These are phyloP conservation scores for Fomitopsis pulvina DNA, from an alignment of 768 basidiomycete species.

Conservation along the genomic window DNA sequence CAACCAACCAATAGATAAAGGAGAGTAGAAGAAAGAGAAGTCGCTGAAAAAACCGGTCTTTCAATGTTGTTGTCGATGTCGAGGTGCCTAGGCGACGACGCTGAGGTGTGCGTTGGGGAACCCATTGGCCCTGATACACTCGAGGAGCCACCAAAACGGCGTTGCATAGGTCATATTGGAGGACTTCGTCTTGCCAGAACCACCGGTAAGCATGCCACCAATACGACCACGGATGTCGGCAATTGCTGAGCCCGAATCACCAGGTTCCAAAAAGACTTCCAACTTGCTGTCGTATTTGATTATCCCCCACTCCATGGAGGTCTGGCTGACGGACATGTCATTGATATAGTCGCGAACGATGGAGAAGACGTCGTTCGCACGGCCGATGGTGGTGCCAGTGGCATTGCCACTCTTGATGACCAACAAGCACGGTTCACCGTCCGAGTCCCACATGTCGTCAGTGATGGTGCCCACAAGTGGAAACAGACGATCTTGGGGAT, in stretches of 20 bases:
- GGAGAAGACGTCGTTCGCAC: slow-evolving; percentile 17
- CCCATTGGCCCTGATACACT: slow-evolving; percentile 3
- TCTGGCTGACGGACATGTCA: background rate
- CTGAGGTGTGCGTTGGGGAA: slow-evolving; percentile 11
- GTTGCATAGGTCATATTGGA: slow-evolving; percentile 19
- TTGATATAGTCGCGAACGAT: slow-evolving; percentile 13
- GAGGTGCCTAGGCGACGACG: slow-evolving; percentile 24
- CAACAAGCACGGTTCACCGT: slow-evolving; percentile 16
- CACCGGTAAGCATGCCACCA: slow-evolving; percentile 20
- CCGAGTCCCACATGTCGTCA: slow-evolving; percentile 18
- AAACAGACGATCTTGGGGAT: background rate
- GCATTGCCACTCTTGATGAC: slow-evolving; percentile 22
- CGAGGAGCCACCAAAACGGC: slow-evolving; percentile 14
- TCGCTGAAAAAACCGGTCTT: background rate
- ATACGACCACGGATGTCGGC: slow-evolving; percentile 19
- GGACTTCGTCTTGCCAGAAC: slow-evolving; percentile 11
- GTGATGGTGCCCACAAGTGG: slow-evolving; percentile 13
- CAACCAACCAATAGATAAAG: no score
- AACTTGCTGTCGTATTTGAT: slow-evolving; percentile 17
- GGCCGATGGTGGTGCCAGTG: slow-evolving; percentile 21
- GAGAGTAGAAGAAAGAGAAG: background rate
- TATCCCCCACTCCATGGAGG: slow-evolving; percentile 15
- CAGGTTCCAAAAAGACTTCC: slow-evolving; percentile 28
- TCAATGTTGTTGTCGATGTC: background rate
- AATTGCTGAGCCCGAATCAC: slow-evolving; percentile 32